Evolutionary conservation across 2,329 filamentous ascomycete genomes (phyloP), one percentile per base, ranked within the genome.

Genomic region (Diaporthe caulivora): DNA sequence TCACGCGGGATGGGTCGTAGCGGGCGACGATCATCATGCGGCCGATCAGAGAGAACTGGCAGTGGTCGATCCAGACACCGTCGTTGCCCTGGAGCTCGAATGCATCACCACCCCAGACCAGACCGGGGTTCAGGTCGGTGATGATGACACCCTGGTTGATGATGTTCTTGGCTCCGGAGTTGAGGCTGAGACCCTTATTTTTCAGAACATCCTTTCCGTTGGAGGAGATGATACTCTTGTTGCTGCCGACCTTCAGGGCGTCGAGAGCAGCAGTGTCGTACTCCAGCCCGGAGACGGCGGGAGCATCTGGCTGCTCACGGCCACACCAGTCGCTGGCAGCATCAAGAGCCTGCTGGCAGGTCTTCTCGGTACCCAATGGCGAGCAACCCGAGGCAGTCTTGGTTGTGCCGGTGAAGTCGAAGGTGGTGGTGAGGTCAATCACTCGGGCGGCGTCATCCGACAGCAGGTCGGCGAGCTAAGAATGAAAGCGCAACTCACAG

Each of bases 1-100:
- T 90, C 24, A 92, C 86, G 62, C 88, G 87, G 77, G 85, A 86
- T 67, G 88, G 85, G 7, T 80, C 78, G 79, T 85, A 87, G 74
- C 90, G 89, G 68, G 89, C 84, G 65, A 91, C 89, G 67, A 91
- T 87, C 83, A 90, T 87, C 80, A 91, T 89, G 55, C 90, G 88
- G 67, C 88, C 88, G 75, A 91, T 87, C 64, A 88, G 85, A 60
- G 88, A 88, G 67, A 87, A 88, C 81, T 88, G 87, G 76, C 87
- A 85, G 77, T 88, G 86, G 81, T 88, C 87, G 74, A 88, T 85
- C 86, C 87, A 88, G 44, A 83, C 76, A 40, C 78, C 70, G 67
- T 83, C 81, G 64, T 77, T 79, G 58, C 83, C 81, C 71, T 87
- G 82, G 5, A 90, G 80, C 57, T 87, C 88, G 78, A 90, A 88